Evolutionary conservation across 768 basidiomycete species (phyloP).

Genomic region (Tulasnella sp.): DNA sequence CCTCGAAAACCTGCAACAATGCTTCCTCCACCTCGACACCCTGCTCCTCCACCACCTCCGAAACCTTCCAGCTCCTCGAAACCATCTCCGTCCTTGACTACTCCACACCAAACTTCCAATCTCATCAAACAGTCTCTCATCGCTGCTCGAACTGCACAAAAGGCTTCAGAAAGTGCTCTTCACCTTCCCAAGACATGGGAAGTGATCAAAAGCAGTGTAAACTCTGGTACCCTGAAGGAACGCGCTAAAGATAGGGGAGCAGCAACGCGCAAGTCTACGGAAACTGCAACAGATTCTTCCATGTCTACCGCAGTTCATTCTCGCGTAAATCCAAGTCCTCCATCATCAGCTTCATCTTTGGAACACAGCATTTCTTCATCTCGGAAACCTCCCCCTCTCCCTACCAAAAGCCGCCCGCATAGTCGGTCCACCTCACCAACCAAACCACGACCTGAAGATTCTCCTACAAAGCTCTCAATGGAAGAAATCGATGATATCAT

Average conservation of each 20-base stretch:
- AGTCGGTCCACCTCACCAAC: not conserved
- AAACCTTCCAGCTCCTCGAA: not conserved
- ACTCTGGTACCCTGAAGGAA: slow-evolving; percentile 5
- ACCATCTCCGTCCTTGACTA: not conserved
- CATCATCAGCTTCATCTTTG: slow-evolving; percentile 5
- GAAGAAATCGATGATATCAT: not conserved
- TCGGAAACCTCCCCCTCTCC: not conserved
- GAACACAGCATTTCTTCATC: not conserved
- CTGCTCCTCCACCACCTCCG: slow-evolving; percentile 4
- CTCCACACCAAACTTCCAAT: slow-evolving; percentile 2
- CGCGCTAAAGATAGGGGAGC: slow-evolving; percentile 2
- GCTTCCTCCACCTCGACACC: slow-evolving; percentile 6
- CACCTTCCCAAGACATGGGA: slow-evolving; percentile 3
- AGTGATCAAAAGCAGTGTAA: slow-evolving; percentile 2
- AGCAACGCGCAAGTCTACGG: slow-evolving; percentile 3
- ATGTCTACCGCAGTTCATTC: not conserved
- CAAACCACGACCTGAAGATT: too few species aligned
- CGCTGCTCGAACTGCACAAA: slow-evolving; percentile 14
- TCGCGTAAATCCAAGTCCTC: not conserved
- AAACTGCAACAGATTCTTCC: too few species aligned
- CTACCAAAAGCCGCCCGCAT: not conserved
- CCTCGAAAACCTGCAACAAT: slow-evolving; percentile 7
- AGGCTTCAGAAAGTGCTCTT: slow-evolving; percentile 6
- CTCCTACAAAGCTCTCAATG: slow-evolving; percentile 1
- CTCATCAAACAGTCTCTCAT: slow-evolving; percentile 14